These are phyloP conservation scores for Backusella psychrophila DNA, from an alignment of 192 early-diverging fungal genomes.

Conservation along the genomic window DNA sequence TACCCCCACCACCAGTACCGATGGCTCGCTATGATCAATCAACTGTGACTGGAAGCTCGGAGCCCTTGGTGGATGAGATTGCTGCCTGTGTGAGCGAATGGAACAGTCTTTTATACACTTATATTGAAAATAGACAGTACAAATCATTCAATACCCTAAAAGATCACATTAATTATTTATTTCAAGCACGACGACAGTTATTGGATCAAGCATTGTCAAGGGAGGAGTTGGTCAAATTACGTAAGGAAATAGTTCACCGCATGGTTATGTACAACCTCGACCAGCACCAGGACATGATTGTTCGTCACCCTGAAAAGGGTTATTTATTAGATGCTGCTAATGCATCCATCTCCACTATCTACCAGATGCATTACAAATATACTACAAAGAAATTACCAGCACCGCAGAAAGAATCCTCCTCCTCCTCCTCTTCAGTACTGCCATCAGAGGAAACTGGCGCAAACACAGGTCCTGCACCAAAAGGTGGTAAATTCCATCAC, in stretches of 20 bases:
- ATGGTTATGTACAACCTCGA: conserved; percentile 55
- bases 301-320: conserved; percentile 60
- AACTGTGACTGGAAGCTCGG: conserved; percentile 48
- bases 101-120: conserved; percentile 47
- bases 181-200: conserved; percentile 58
- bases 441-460: not conserved
- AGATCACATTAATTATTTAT: conserved; percentile 56
- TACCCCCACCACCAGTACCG: conserved; percentile 37
- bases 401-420: not conserved
- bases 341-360: conserved; percentile 56
- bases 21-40: conserved; percentile 46
- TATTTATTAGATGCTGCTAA: conserved; percentile 52
- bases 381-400: not conserved
- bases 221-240: conserved; percentile 54
- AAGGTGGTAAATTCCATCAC: conserved; percentile 43
- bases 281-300: conserved; percentile 53
- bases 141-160: conserved; percentile 47
- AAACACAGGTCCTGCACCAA: not conserved
- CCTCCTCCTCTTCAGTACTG: not conserved
- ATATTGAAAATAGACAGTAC: conserved; percentile 56
- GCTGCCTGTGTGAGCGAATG: conserved; percentile 62
- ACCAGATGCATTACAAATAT: conserved; percentile 50
- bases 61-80: conserved; percentile 68
- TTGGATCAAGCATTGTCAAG: conserved; percentile 56
- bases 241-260: conserved; percentile 49